Conservation (phyloP, 2,329 filamentous ascomycete species). For the Penicillium sp. region DNA sequence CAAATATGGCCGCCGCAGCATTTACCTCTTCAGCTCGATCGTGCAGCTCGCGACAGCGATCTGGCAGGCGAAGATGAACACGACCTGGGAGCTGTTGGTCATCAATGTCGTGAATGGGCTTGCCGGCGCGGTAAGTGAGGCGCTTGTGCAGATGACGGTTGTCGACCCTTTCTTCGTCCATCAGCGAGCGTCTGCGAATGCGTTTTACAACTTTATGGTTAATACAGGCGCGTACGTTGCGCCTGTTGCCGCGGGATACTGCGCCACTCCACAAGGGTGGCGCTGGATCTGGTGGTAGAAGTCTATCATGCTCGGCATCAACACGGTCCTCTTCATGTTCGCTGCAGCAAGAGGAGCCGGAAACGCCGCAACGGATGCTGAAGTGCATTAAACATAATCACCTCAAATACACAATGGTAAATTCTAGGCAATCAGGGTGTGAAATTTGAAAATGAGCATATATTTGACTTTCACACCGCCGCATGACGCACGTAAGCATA, state of each 20-base stretch:
- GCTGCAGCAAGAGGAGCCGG: no score
- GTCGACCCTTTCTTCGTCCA: slow-evolving; percentile 23
- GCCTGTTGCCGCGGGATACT: slow-evolving; percentile 31
- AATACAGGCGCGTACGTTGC: slow-evolving; percentile 13
- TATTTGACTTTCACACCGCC: no score
- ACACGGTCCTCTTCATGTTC: slow-evolving; percentile 50
- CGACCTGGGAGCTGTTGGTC: background rate
- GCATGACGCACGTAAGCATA: no score
- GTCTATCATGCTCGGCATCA: slow-evolving; percentile 46
- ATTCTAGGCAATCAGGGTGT: no score
- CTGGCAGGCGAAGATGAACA: slow-evolving; percentile 2
- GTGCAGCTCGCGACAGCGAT: background rate
- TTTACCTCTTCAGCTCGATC: slow-evolving; percentile 7
- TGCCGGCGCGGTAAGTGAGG: slow-evolving; percentile 18
- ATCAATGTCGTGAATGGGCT: slow-evolving; percentile 14
- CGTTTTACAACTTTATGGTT: slow-evolving; percentile 16
- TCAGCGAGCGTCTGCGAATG: slow-evolving; percentile 17
- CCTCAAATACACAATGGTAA: no score
- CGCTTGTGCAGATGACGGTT: slow-evolving; percentile 22
- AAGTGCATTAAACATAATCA: no score
- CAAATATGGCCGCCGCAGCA: slow-evolving; percentile 17
- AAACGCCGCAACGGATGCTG: no score
- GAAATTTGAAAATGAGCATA: no score
- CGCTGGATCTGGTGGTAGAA: slow-evolving; percentile 58
- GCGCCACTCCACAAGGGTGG: slow-evolving; percentile 52